These are phyloP conservation scores for Teunomyces kruisii DNA, from an alignment of 805 yeast genomes.

Conservation along the genomic window DNA sequence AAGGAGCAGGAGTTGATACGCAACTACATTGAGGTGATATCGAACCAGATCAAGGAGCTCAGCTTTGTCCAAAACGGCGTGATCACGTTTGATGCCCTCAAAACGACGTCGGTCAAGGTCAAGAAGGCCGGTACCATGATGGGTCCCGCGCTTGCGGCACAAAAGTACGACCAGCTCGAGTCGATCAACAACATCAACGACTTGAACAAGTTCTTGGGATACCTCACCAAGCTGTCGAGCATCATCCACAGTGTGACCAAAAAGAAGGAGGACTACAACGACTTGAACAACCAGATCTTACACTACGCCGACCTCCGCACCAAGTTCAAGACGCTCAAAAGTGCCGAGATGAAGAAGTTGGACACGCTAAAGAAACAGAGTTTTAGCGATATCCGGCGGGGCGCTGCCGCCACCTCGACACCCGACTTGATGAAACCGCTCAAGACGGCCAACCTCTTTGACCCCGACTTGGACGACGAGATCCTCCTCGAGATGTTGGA, in stretches of 20 bases:
- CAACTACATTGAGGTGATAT: constrained; percentile 42
- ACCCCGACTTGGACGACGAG: constrained; percentile 7
- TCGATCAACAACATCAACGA: constrained; percentile 40
- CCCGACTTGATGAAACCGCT: neutral
- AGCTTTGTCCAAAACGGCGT: constrained; percentile 45
- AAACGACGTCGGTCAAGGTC: constrained; percentile 10
- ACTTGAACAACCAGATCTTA: constrained; percentile 16
- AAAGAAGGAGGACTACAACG: constrained; percentile 12
- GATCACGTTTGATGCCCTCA: constrained; percentile 42
- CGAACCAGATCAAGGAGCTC: constrained; percentile 43
- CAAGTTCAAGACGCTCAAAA: constrained; percentile 13
- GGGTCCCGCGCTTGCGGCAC: neutral
- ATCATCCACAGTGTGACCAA: constrained; percentile 42
- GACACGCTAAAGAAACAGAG: constrained; percentile 6
- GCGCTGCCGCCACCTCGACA: neutral
- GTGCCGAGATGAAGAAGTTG: constrained; percentile 9
- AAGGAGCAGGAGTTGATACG: constrained; percentile 44
- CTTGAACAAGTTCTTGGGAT: constrained; percentile 38
- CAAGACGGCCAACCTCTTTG: neutral
- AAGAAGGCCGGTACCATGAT: neutral
- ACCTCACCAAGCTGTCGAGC: constrained; percentile 35
- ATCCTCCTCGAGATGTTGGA: constrained; percentile 1
- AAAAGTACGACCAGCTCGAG: constrained; percentile 34
- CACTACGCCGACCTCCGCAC: constrained; percentile 21
- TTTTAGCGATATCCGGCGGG: neutral